Base-by-base conservation (phyloP, 2,329 filamentous ascomycete species). In the Alternaria infectoria region DNA sequence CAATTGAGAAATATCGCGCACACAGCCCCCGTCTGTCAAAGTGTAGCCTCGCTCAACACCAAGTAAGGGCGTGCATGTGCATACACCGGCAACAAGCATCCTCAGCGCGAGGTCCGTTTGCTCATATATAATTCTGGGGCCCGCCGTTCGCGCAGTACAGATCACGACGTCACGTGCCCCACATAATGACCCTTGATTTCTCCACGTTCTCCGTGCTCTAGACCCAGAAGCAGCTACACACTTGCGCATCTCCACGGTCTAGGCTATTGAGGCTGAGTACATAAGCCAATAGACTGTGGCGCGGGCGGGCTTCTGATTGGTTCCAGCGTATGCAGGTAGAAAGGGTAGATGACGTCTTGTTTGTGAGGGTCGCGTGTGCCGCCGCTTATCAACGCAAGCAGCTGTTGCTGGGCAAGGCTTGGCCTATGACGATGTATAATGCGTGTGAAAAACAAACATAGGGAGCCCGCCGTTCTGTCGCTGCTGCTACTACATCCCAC, bases 281-380 rank as follows among this genome's bases (percentile, higher is more conserved):
- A 54, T 51, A 36, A 28, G 50, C 57, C 46, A 59, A 23, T 47
- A 30, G n/a, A 25, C 23, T 47, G 44, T 21, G 52, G 17, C 60
- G 52, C 58, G 54, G 58, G 23, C 57, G 51, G 21, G 4, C 12
- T 26, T 11, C 12, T 51, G 56, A 65, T 54, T 60, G 52, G 61
- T 32, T 43, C 36, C 54, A 44, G 26, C 50, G 50, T 21, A 56
- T 44, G 56, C 44, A 61, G 61, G 56, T 30, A 11, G 17, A 11
- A 17, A 36, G 44, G 32, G 19, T 17, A 26, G 32, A 71, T 73
- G 71, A 70, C 69, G 69, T 73, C 65, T 66, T 59, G 49, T 59
- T 61, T 43, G 54, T 54, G 51, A 66, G 57, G 62, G 44, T 69
- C 61, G 64, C 59, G 45, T 56, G 60, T 54, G 54, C 44, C 56